A percentile compares a stretch with the other conserved stretches of the same genome.
Evolutionary conservation across 2,329 filamentous ascomycete genomes (phyloP).

Genomic region (Hypoxylon rubiginosum): DNA sequence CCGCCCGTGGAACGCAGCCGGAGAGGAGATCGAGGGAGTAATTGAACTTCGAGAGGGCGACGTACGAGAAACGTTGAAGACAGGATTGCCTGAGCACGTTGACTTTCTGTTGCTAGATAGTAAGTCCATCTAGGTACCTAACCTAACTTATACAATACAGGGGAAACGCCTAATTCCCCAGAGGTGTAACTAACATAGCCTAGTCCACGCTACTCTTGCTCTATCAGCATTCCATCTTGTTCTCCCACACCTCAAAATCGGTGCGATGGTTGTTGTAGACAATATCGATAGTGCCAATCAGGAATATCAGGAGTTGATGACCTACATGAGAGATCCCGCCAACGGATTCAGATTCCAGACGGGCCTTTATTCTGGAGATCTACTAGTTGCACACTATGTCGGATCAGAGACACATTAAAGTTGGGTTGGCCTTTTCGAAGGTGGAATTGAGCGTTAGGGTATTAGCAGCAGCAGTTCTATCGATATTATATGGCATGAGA

Average conservation of each 20-base stretch:
- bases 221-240: constrained; percentile 66
- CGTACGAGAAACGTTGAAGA: constrained; percentile 66
- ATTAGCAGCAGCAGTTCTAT: too few species aligned
- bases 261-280: constrained; percentile 64
- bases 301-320: constrained; percentile 61
- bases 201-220: constrained; percentile 67
- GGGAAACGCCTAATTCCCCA: neutral
- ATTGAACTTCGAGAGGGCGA: constrained; percentile 72
- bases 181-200: constrained; percentile 7
- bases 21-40: constrained; percentile 60
- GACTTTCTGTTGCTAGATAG: constrained; percentile 72
- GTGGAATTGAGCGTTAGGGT: too few species aligned
- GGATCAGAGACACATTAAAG: constrained; percentile 34
- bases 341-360: constrained; percentile 65
- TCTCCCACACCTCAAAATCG: constrained; percentile 59
- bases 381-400: too few species aligned
- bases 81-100: constrained; percentile 61
- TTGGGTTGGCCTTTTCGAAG: neutral
- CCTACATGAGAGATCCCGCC: constrained; percentile 58
- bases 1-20: constrained; percentile 66
- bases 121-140: constrained; percentile 61
- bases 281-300: constrained; percentile 58
- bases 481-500: too few species aligned
- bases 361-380: constrained; percentile 61
- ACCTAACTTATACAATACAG: too few species aligned